Conservation (phyloP, 202 grass and related monocot species). For the Thinopyrum obtusiflorum region DNA sequence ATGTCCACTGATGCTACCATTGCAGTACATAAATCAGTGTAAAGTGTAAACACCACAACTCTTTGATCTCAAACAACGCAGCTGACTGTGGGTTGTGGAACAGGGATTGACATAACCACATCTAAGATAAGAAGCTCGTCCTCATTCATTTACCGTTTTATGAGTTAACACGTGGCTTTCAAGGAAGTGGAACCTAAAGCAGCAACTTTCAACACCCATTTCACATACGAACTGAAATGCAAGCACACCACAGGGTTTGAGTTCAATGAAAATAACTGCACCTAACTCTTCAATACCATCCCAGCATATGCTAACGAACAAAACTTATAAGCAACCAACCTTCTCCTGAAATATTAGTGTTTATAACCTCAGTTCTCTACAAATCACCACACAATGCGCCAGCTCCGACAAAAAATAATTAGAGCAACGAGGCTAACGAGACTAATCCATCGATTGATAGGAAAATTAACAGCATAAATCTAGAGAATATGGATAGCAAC, state of each 20-base stretch:
- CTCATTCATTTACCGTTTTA: background rate
- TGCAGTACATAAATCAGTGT: background rate
- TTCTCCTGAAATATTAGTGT: background rate
- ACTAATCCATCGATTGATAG: background rate
- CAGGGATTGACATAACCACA: background rate
- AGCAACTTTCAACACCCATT: background rate
- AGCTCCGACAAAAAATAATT: background rate
- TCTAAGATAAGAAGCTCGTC: background rate
- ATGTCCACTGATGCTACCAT: background rate
- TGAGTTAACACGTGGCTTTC: background rate
- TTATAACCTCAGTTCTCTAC: background rate
- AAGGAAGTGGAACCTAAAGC: background rate
- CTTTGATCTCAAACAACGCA: background rate
- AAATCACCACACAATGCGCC: background rate
- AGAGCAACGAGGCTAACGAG: background rate
- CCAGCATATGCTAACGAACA: background rate
- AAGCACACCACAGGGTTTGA: background rate
- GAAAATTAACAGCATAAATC: background rate
- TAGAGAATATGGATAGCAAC: background rate
- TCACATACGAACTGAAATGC: background rate
- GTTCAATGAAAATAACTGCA: background rate
- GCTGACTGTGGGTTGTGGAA: background rate
- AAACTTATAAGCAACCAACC: background rate
- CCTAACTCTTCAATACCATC: background rate
- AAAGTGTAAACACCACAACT: background rate